A percentile compares a stretch with the other conserved stretches of the same genome.
Evolutionary conservation across 176 grass and related monocot genomes (phyloP).

Genomic region (Bonia amplexicaulis): DNA sequence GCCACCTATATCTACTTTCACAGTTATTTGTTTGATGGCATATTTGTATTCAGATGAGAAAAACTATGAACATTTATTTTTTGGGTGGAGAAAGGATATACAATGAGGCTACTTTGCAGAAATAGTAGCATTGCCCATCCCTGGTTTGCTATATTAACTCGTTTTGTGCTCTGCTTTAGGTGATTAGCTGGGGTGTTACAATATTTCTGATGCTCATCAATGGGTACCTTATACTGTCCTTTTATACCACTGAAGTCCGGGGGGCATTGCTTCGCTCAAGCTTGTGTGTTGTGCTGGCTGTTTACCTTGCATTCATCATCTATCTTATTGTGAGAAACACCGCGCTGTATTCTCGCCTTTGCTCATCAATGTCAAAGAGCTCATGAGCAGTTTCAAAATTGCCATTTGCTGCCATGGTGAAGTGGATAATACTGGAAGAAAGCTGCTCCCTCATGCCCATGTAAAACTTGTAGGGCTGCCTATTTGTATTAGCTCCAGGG

Average conservation of each 20-base stretch:
- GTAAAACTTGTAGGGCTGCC: constrained; percentile 23
- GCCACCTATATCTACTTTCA: neutral
- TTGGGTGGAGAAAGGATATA: neutral
- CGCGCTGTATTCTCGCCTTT: constrained; percentile 44
- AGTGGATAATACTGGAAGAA: constrained; percentile 15
- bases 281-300: constrained; percentile 41
- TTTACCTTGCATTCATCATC: constrained; percentile 67
- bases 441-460: neutral
- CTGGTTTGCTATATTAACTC: neutral
- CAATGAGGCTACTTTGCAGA: neutral
- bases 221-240: constrained; percentile 79
- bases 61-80: neutral
- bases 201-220: constrained; percentile 89
- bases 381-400: constrained; percentile 26
- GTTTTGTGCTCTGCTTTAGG: constrained; percentile 43
- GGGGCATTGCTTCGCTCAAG: constrained; percentile 64
- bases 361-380: constrained; percentile 50
- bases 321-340: constrained; percentile 69
- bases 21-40: neutral
- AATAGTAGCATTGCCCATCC: neutral
- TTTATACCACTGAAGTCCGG: constrained; percentile 62
- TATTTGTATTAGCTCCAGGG: constrained; percentile 23
- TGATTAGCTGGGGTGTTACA: constrained; percentile 79
- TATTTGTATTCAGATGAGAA: neutral
- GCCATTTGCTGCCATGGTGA: neutral